A percentile compares a stretch with the other conserved stretches of the same genome.
These are phyloP conservation scores for Allantophomopsis lycopodina DNA, from an alignment of 2,329 filamentous ascomycete species.

Conservation along the genomic window DNA sequence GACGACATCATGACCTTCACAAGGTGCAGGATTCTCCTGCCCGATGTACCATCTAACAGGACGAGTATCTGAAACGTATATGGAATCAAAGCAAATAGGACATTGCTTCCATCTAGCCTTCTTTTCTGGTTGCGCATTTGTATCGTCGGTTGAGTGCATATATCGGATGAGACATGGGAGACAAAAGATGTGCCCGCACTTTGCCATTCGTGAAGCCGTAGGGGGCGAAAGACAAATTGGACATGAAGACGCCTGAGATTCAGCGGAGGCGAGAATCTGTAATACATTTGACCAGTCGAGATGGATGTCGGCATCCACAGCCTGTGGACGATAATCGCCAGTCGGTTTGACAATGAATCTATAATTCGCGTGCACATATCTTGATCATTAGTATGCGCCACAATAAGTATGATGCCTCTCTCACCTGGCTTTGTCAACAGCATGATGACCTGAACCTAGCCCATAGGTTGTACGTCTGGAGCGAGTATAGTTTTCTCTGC, in stretches of 20 bases:
- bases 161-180: constrained; percentile 86
- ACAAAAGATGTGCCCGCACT: constrained; percentile 95
- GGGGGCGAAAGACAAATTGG: constrained; percentile 91
- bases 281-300: constrained; percentile 84
- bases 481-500: constrained; percentile 33
- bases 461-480: constrained; percentile 68
- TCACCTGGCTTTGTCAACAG: constrained; percentile 78
- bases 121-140: constrained; percentile 45
- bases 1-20: constrained; percentile 80
- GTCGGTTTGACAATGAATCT: constrained; percentile 85
- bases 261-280: constrained; percentile 79
- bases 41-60: constrained; percentile 86
- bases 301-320: constrained; percentile 74
- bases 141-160: constrained; percentile 76
- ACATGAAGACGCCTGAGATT: constrained; percentile 79
- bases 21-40: constrained; percentile 69
- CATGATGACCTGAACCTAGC: constrained; percentile 77
- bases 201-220: constrained; percentile 90
- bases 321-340: constrained; percentile 67
- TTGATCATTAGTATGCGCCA: constrained; percentile 18
- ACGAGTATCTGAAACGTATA: constrained; percentile 83
- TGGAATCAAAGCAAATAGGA: constrained; percentile 83
- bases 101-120: constrained; percentile 83
- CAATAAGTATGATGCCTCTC: constrained; percentile 11
- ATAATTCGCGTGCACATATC: constrained; percentile 92